A percentile compares a stretch with the other conserved stretches of the same genome.
Evolutionary conservation across 2,329 filamentous ascomycete species (phyloP).

Genomic region (Arthrocladium fulminans): DNA sequence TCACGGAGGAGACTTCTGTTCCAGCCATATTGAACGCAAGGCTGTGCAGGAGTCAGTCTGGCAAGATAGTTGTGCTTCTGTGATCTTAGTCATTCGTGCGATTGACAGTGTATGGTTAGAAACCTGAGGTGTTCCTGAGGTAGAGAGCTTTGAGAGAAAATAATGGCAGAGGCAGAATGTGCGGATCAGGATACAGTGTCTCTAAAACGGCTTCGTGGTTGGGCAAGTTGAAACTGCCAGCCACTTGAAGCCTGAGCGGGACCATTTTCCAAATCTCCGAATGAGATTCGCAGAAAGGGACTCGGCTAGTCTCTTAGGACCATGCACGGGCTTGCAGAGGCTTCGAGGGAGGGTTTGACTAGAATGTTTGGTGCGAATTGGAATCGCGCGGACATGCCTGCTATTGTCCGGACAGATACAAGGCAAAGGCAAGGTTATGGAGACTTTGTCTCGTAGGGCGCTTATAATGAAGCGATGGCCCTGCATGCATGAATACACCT

Average conservation of each 20-base stretch:
- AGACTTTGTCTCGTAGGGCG: not conserved
- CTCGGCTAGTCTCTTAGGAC: conserved; percentile 4
- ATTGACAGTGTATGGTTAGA: not conserved
- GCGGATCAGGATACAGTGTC: not conserved
- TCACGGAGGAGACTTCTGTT: conserved; percentile 20
- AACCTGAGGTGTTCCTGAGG: not conserved
- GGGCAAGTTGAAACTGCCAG: not conserved
- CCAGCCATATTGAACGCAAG: conserved; percentile 13
- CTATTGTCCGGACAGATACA: not conserved
- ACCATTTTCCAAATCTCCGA: conserved; percentile 8
- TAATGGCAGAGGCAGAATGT: not conserved
- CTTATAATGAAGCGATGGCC: conserved; percentile 3
- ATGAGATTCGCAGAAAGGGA: conserved; percentile 7
- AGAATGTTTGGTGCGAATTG: not conserved
- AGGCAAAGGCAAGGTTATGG: not conserved
- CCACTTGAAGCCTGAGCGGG: not conserved
- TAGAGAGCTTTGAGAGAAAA: not conserved
- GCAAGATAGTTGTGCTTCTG: not conserved
- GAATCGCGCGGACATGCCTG: not conserved
- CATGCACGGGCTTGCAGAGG: conserved; percentile 4
- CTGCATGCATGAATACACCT: conserved; percentile 2
- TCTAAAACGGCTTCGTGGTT: not conserved
- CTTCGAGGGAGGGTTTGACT: not conserved
- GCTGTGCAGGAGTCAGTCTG: conserved; percentile 1
- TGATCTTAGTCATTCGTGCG: conserved; percentile 5